Conservation (phyloP, 208 protist genomes). For the Wallacemonas sp. region DNA sequence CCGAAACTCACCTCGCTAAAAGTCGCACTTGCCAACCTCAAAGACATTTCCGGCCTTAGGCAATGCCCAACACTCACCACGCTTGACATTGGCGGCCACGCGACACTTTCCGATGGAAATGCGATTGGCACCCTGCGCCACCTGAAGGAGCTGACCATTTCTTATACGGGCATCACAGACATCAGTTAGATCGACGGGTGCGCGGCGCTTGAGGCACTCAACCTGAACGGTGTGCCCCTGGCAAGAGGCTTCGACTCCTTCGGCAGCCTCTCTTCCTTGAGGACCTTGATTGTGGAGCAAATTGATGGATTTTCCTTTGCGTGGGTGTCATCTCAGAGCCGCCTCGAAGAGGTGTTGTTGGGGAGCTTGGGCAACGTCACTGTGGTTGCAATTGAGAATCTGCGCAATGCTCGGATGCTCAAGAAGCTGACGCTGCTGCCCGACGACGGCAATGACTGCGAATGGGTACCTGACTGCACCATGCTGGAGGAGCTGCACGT, state of each 20-base stretch:
- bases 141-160: neutral
- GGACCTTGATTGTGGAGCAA: neutral
- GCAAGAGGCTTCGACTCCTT: neutral
- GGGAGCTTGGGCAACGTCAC: neutral
- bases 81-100: neutral
- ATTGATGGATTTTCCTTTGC: neutral
- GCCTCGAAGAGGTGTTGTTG: slow-evolving; percentile 6
- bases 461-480: neutral
- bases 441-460: neutral
- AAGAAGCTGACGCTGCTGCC: neutral
- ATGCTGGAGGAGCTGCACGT: slow-evolving; percentile 9
- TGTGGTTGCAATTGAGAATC: neutral
- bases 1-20: neutral
- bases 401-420: slow-evolving; percentile 9
- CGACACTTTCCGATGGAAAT: neutral
- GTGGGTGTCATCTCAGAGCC: neutral
- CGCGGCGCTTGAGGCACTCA: neutral
- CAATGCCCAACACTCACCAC: neutral
- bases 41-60: neutral
- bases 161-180: slow-evolving; percentile 5
- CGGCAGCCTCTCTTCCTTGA: neutral
- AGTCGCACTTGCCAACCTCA: neutral
- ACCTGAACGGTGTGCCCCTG: neutral
- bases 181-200: neutral
- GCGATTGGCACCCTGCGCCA: neutral